Evolutionary conservation across 768 basidiomycete species (phyloP), one percentile per base, ranked within the genome.

Genomic region (Agrocybe chaxingu): DNA sequence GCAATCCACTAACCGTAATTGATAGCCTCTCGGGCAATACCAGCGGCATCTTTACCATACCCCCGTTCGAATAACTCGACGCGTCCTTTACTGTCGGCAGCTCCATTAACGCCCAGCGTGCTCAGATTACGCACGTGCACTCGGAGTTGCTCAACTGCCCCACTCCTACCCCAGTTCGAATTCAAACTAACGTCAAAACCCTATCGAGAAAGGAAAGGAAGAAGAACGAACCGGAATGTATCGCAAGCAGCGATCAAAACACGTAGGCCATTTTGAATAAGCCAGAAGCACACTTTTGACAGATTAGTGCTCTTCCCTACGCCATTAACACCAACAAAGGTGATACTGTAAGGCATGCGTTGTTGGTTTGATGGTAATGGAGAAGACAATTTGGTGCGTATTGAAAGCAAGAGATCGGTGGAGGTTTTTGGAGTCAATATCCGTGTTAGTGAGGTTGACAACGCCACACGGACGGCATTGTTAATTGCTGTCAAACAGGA

Each of bases 271-370:
- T 99, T 99, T 69, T 99, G 97, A 47, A 99, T 86, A 35, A 99
- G 76, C 97, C 97, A 99, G 72, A 98, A 99, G 70, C 93, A 95
- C 44, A 99, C 96, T 74, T 99, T 99, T 38, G 89, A 91, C 37
- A 99, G 72, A 68, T 98, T 99, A 5, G 97, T 98, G 59, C 92
- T 96, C 74, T 99, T 99, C 31, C 97, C 97, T 19, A 99, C 97
- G 19, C 97, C 97, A 62, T 99, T 99, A 34, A 99, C 97, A 10
- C 97, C 97, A 37, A 98, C 94, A 65, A 99, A 99, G 0, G 93
- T 87, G 60, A 99, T 89, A 60, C 84, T 85, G 68, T 98, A 98
- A 0, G 96, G 96, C 59, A 84, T 74, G 8, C 89, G 81, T 60
- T 87, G 86, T 61, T 88, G 85, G 30, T 81, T 81, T 8, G 90